Percentiles rank a stretch among this genome's conserved stretches.
Evolutionary conservation across 176 grass and related monocot species (phyloP).

Genomic region (Aegilops speltoides): DNA sequence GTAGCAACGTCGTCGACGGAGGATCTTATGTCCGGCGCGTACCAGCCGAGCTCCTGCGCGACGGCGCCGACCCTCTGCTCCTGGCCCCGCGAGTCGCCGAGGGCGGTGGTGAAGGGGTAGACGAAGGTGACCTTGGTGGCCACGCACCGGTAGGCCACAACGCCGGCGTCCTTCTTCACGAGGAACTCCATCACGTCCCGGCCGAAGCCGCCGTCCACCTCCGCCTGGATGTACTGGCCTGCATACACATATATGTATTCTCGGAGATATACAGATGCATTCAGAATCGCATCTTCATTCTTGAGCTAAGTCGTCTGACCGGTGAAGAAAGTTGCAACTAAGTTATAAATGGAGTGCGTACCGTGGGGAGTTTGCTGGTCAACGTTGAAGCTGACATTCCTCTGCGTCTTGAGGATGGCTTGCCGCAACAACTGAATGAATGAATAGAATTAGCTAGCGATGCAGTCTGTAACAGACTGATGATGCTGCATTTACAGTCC

Average conservation of each 20-base stretch:
- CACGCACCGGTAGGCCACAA: slow-evolving; percentile 70
- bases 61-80: slow-evolving; percentile 63
- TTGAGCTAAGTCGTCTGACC: too few species aligned
- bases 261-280: background rate
- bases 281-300: background rate
- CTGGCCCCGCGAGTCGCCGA: slow-evolving; percentile 80
- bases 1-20: slow-evolving; percentile 19
- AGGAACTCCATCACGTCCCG: slow-evolving; percentile 91
- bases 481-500: too few species aligned
- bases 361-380: slow-evolving; percentile 67
- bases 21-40: slow-evolving; percentile 61
- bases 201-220: slow-evolving; percentile 59
- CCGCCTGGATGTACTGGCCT: slow-evolving; percentile 85
- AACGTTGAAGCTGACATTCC: slow-evolving; percentile 52
- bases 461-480: too few species aligned
- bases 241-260: background rate
- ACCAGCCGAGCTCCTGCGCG: slow-evolving; percentile 76
- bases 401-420: slow-evolving; percentile 73
- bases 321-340: too few species aligned
- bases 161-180: slow-evolving; percentile 53
- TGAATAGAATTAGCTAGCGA: background rate
- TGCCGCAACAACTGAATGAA: slow-evolving; percentile 50
- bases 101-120: slow-evolving; percentile 90
- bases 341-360: background rate
- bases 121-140: slow-evolving; percentile 85